Base-by-base conservation (phyloP, 2,329 filamentous ascomycete species). In the Parascedosporium putredinis region DNA sequence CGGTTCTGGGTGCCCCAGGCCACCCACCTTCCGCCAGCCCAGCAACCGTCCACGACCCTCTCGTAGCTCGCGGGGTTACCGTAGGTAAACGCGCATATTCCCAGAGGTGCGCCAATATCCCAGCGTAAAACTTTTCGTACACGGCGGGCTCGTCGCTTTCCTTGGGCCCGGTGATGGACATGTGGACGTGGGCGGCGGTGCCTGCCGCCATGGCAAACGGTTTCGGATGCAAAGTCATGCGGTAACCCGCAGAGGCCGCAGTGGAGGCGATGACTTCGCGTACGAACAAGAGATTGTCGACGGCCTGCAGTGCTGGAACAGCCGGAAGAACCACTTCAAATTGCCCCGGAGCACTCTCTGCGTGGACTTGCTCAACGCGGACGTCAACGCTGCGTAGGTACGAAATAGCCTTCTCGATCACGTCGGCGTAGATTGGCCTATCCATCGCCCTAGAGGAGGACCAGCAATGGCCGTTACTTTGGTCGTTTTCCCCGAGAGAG, bases 1-100 rank as follows among this genome's bases (percentile, higher is more conserved):
- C 85, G 79, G 62, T 93, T 93, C 65, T 93, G 82, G 4, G 80
- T 85, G 10, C 88, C 88, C 87, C 86, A 94, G 0, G 83, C 69
- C 0, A 90, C 76, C 81, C 83, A 90, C 6, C 81, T 77, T 0
- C 86, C 86, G n/a, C 86, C 86, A 0, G 85, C 77, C 87, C 86
- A 93, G 52, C 69, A 70, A n/a, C 86, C 76, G 49, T 88, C 81
- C 1, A 67, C 64, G 9, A 86, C 72, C 4, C 87, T 76, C 31
- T 77, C 76, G 62, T 93, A 93, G 62, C 82, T 87, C 1, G 72
- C 71, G 1, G 76, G 71, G 55, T 79, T 78, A 31, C 81, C 75
- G 57, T 87, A 78, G 0, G 79, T 81, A 51, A 93, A 83, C 0
- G 87, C 84, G 9, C 75, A 67, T n/a, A 93, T 67, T 2, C 79